Evolutionary conservation across 1,284 basidiomycete genomes (phyloP), one percentile per base, ranked within the genome.

Genomic region (Ganoderma lucidum): DNA sequence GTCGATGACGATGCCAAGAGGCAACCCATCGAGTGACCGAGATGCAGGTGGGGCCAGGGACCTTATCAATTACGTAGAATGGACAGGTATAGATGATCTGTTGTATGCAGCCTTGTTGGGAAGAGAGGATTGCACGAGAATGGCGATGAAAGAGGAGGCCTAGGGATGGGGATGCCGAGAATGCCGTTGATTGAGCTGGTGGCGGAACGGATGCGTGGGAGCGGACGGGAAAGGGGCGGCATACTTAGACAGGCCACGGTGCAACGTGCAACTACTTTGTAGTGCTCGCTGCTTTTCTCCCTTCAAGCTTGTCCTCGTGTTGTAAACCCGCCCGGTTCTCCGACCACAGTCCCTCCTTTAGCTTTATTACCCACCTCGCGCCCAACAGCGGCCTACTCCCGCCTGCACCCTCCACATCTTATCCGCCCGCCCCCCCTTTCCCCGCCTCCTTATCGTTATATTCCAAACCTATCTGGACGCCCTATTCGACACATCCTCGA

Each of bases 311-410:
- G 37, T 12, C 63, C 63, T 45, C 65, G 70, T 70, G 64, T 64
- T 67, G 63, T 63, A 62, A 65, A 42, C 63, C 65, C 64, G 35
- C 59, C 60, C 63, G 23, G 65, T 58, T 58, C 61, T 70, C 75
- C 70, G 68, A 76, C 75, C 71, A 66, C 67, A 62, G 75, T 76
- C 75, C 68, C 70, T 76, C 75, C 58, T 75, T 76, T 72, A 32
- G 74, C 58, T 75, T 76, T 72, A 32, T 48, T 42, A 28, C 45
- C 48, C 23, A 12, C 65, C 41, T 64, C 37, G 23, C 23, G 8
- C 23, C 8, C 39, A 23, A 23, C 23, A 23, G 23, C 23, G 23
- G 23, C 23, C 23, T 23, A 23, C 23, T 23, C 23, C 23, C 23
- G 15, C 8, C 59, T 30, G 56, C 12, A 51, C 17, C 55, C 64